Base-by-base conservation (phyloP, 495 filamentous ascomycete species). In the Terfezia boudieri region DNA sequence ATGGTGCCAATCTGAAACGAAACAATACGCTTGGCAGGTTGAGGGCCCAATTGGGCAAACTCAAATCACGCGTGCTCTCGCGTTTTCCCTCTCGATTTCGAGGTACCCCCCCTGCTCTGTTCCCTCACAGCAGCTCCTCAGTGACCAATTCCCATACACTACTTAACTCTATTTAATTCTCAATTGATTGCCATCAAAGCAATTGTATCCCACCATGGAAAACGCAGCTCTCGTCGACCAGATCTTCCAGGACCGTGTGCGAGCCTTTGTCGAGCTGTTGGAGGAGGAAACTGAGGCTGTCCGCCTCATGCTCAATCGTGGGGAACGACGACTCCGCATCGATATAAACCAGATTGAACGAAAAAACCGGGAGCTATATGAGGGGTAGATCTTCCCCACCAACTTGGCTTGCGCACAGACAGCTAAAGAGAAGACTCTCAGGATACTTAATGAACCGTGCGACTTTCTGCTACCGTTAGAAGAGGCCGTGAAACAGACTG, bases 331-430 rank as follows among this genome's bases (percentile, higher is more conserved):
- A 62, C 74, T 74, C 35, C 68, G 86, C 69, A 84, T 98, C 62
- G 94, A 86, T 71, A 75, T 99, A 56, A 92, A 96, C 69, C 86
- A 95, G 64, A 83, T 96, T 65, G 75, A 92, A 66, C 76, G 83
- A 58, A 88, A 94, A 70, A 93, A 84, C 64, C 69, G 82, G 56
- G 85, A 90, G 59, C 74, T 96, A 36, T 84, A 92, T 59, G 86
- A 95, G 58, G 86, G 86, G 73, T 77, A 68, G 37, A 32, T 32
- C 26, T 32, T 32, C 65, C 76, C 79, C 8, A 74, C 82, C 63
- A 85, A 88, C 51, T 94, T 96, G 69, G 82, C 96, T 64, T 74
- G 74, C 55, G 92, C 92, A 0, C 73, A 96, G 58, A 94, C 90
- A 64, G 78, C 84, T 11, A 67, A 32, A 32, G 26, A 32, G 26